Evolutionary conservation across 176 grass and related monocot genomes (phyloP).

Genomic region (Zea mays): Zm-B73-REFERENCE-NAM-5.0 NC_050105.1:137286501-137287000

Average conservation of each 20-base stretch:
- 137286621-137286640: slow-evolving; percentile 39
- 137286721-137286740: background rate
- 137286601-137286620: slow-evolving; percentile 54
- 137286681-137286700: slow-evolving; percentile 36
- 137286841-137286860: slow-evolving; percentile 11
- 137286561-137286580: slow-evolving; percentile 44
- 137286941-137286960: slow-evolving; percentile 9
- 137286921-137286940: background rate
- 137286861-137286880: background rate
- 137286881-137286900: background rate
- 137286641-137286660: slow-evolving; percentile 36
- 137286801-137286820: background rate
- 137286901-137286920: slow-evolving; percentile 5
- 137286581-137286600: slow-evolving; percentile 62
- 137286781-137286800: slow-evolving; percentile 12
- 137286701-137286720: background rate
- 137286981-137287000: slow-evolving; percentile 23
- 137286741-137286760: background rate
- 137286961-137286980: background rate
- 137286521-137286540: slow-evolving; percentile 34
- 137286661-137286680: slow-evolving; percentile 31
- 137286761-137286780: slow-evolving; percentile 7
- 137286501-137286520: slow-evolving; percentile 43
- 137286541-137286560: background rate
- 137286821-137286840: background rate